Base-by-base conservation (phyloP, 495 filamentous ascomycete species). In the Penicillium desertorum region DNA sequence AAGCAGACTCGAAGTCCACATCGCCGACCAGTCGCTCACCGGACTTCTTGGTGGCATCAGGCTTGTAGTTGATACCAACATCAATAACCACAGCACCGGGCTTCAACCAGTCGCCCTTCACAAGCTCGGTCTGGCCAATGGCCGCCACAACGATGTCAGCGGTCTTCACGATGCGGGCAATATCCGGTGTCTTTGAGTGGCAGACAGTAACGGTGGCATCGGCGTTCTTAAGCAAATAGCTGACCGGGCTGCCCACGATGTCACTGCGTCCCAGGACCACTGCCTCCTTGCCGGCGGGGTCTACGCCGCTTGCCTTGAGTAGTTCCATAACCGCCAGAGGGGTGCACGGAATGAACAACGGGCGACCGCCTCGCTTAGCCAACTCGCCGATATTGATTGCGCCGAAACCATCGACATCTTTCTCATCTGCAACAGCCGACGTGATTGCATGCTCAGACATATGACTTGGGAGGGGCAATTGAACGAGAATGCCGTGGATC, bases 401-500 rank as follows among this genome's bases (percentile, higher is more conserved):
- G 41, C 95, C 93, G 70, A 98, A 98, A 56, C 94, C 94, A 78
- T 98, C 94, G 29, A 98, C 94, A 81, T 98, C 94, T 76, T 98
- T 98, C 75, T 91, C 88, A 64, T 91, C 88, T 27, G 89, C 83
- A 17, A 98, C 94, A 11, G 89, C 86, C 27, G 91, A 94, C 45
- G 95, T 98, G 63, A 98, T 79, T 3, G 84, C 76, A 67, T 93
- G 88, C 76, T 98, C 94, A 54, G 90, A 89, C 59, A 98, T 87
- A 66, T 94, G 88, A 61, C 83, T 83, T 3, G 95, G 94, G 14
- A 98, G 76, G 6, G 94, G 94, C 46, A 98, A 74, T 73, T 98
- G 94, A 48, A 98, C 92, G 39, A 98, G 82, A 62, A 98, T 92
- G 62, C 94, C 94, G 66, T 96, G 91, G 22, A 98, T 84, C 1